phyloP scores from a whole-genome alignment of 768 basidiomycete genomes.

The Termitomyces sp. region DNA sequence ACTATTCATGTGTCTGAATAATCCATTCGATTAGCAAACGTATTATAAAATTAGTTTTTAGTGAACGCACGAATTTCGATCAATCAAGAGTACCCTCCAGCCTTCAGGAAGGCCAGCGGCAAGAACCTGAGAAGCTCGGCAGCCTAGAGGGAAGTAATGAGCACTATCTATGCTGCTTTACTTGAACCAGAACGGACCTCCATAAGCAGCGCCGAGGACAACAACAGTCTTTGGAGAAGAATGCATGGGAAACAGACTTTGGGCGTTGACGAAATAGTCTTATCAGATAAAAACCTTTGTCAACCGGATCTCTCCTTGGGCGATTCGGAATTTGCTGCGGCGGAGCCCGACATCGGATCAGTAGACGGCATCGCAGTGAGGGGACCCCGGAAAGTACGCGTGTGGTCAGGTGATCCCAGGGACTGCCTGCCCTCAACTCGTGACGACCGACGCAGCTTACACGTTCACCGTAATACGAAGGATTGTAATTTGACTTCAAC shows the following conservation, averaged over 20 bases:
- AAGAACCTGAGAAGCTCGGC: constrained; percentile 43
- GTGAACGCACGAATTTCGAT: constrained; percentile 49
- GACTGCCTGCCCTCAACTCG: constrained; percentile 3
- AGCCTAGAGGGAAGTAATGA: constrained; percentile 27
- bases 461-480: background rate
- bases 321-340: too few species aligned
- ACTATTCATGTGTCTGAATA: constrained; percentile 43
- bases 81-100: constrained; percentile 54
- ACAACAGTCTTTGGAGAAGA: constrained; percentile 17
- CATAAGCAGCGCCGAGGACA: constrained; percentile 29
- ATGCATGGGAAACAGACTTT: background rate
- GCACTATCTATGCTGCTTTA: background rate
- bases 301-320: too few species aligned
- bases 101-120: constrained; percentile 41
- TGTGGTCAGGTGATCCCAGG: constrained; percentile 1
- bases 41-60: background rate
- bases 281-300: constrained; percentile 1
- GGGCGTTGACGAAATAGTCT: background rate
- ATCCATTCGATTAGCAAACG: background rate
- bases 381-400: too few species aligned
- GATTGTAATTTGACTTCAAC: background rate
- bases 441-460: background rate
- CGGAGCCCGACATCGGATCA: too few species aligned
- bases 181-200: constrained; percentile 17
- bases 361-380: too few species aligned